Evolutionary conservation across 1,284 basidiomycete species (phyloP).

Genomic region (Ceratobasidium sp.): DNA sequence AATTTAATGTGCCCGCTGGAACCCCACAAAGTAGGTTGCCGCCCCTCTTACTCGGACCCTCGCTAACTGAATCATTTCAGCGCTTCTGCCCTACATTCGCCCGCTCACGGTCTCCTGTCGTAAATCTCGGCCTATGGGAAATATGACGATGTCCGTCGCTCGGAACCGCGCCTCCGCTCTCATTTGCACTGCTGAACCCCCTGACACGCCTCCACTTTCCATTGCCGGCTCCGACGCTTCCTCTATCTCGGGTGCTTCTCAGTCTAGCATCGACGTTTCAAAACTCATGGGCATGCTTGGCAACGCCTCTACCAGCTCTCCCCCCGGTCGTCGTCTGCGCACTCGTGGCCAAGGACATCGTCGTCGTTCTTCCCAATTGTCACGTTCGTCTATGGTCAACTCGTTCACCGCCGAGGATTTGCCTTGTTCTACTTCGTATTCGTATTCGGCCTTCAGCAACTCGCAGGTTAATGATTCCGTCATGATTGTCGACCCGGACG

Average conservation of each 20-base stretch:
- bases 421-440: conserved; percentile 51
- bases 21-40: conserved; percentile 16
- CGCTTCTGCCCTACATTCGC: background rate
- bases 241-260: conserved; percentile 65
- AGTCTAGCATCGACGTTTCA: conserved; percentile 78
- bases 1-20: background rate
- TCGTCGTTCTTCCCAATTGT: conserved; percentile 71
- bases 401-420: conserved; percentile 78
- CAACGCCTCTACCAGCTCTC: conserved; percentile 59
- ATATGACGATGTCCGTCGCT: conserved; percentile 60
- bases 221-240: conserved; percentile 68
- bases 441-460: conserved; percentile 5
- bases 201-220: conserved; percentile 77
- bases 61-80: background rate
- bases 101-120: conserved; percentile 28
- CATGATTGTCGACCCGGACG: conserved; percentile 69
- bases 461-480: conserved; percentile 50
- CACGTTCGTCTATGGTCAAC: conserved; percentile 75
- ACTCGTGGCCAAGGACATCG: conserved; percentile 75
- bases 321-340: conserved; percentile 59
- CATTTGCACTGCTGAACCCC: conserved; percentile 66
- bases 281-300: conserved; percentile 69
- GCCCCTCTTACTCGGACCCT: background rate
- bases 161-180: conserved; percentile 68
- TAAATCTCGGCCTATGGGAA: conserved; percentile 28